Conservation (phyloP, 2,329 filamentous ascomycete species). For the Penicillium sumatraense region DNA sequence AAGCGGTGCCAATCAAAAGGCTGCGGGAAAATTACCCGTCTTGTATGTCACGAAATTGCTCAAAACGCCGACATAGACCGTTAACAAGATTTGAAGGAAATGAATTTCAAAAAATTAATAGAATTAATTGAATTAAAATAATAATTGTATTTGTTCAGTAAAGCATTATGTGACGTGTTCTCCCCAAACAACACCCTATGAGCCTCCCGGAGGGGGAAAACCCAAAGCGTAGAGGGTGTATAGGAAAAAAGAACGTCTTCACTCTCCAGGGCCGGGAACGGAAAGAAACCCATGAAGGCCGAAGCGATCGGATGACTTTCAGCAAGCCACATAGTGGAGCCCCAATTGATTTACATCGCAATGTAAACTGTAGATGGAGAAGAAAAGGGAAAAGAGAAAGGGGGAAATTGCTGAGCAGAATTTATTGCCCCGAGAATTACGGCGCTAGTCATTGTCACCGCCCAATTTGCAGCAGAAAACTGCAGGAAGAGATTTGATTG, state of each 20-base stretch:
- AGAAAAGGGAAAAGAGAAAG: slow-evolving; percentile 10
- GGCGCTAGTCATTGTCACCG: no score
- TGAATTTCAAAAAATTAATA: background rate
- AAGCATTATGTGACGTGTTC: slow-evolving; percentile 5
- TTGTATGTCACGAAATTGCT: background rate
- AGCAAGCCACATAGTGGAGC: slow-evolving; percentile 28
- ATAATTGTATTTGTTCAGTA: background rate
- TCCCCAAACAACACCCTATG: slow-evolving; percentile 6
- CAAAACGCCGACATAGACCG: background rate
- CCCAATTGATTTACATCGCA: slow-evolving; percentile 22
- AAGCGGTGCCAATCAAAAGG: no score
- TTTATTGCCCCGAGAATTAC: background rate
- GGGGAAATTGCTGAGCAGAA: background rate
- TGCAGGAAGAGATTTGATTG: no score
- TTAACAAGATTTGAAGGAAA: background rate
- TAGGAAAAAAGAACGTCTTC: slow-evolving; percentile 20
- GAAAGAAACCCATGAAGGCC: slow-evolving; percentile 24
- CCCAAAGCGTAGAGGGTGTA: slow-evolving; percentile 17
- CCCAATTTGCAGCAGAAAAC: no score
- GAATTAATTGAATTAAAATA: background rate
- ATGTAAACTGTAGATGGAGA: slow-evolving; percentile 24
- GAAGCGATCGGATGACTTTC: slow-evolving; percentile 23
- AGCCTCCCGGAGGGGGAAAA: background rate
- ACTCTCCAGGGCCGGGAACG: slow-evolving; percentile 28
- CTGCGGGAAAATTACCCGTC: no score